Conservation (phyloP, 2,329 filamentous ascomycete species). For the Parastagonospora avenae region DNA sequence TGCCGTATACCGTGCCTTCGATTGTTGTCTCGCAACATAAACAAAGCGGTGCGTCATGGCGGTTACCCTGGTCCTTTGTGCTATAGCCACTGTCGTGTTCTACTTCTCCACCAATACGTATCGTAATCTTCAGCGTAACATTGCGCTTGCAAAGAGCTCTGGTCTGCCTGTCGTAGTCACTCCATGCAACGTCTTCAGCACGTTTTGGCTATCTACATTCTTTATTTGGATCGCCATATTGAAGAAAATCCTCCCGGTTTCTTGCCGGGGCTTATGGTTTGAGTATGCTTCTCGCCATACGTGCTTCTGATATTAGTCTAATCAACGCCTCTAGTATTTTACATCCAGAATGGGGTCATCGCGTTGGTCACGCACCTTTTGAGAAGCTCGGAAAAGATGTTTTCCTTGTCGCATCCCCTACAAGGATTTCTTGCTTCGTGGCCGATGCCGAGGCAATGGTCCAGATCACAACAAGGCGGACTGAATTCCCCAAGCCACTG, state of each 20-base stretch:
- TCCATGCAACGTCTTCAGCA: conserved; percentile 55
- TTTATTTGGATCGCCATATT: conserved; percentile 62
- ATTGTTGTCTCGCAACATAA: not conserved
- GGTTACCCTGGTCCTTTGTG: conserved; percentile 30
- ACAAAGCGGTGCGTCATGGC: conserved; percentile 23
- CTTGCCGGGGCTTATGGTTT: conserved; percentile 63
- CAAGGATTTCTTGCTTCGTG: conserved; percentile 59
- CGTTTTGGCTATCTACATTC: conserved; percentile 62
- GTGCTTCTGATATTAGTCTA: not conserved
- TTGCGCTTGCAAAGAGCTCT: conserved; percentile 52
- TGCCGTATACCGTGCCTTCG: not conserved
- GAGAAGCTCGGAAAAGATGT: conserved; percentile 63
- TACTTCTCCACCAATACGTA: conserved; percentile 41
- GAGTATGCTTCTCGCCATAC: conserved; percentile 54
- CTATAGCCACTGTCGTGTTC: conserved; percentile 34
- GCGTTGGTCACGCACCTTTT: conserved; percentile 63
- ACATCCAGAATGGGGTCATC: conserved; percentile 65
- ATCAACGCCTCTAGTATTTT: conserved; percentile 52
- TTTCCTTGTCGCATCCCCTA: conserved; percentile 68
- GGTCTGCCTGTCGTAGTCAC: conserved; percentile 51
- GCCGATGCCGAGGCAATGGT: conserved; percentile 68
- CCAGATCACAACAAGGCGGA: conserved; percentile 69
- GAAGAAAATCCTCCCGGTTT: conserved; percentile 56
- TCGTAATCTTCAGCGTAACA: conserved; percentile 47
- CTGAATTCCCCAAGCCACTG: conserved; percentile 73